A percentile compares a stretch with the other conserved stretches of the same genome.
Evolutionary conservation across 2,329 filamentous ascomycete genomes (phyloP).

Genomic region (Fusarium newnesense): DNA sequence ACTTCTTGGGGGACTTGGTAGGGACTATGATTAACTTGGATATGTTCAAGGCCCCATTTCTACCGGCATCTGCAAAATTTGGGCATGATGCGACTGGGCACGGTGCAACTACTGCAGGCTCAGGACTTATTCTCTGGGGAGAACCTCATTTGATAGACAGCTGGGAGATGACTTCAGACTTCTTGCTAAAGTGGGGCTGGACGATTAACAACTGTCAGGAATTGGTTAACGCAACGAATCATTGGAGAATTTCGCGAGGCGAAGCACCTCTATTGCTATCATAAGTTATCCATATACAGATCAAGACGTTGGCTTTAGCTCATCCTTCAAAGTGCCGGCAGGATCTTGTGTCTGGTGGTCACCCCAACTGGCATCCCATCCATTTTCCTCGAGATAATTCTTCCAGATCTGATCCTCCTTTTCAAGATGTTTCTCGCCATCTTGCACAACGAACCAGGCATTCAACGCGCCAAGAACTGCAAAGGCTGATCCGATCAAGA

Average conservation of each 20-base stretch:
- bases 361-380: constrained; percentile 5
- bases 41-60: not conserved
- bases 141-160: not conserved
- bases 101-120: not conserved
- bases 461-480: not conserved
- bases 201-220: not conserved
- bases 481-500: not conserved
- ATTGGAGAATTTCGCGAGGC: not conserved
- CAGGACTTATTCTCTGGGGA: not conserved
- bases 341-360: constrained; percentile 1
- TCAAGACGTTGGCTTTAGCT: not conserved
- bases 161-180: not conserved
- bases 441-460: constrained; percentile 7
- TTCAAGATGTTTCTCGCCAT: not conserved
- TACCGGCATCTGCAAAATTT: rapidly evolving
- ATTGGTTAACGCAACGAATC: not conserved
- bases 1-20: not conserved
- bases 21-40: not conserved
- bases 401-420: constrained; percentile 17
- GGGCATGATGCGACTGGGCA: rapidly evolving
- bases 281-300: rapidly evolving
- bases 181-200: not conserved
- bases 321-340: not conserved
- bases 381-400: not conserved
- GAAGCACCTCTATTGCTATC: not conserved